Conservation (phyloP, 2,329 filamentous ascomycete genomes). For the Sarocladium oryzae region DNA sequence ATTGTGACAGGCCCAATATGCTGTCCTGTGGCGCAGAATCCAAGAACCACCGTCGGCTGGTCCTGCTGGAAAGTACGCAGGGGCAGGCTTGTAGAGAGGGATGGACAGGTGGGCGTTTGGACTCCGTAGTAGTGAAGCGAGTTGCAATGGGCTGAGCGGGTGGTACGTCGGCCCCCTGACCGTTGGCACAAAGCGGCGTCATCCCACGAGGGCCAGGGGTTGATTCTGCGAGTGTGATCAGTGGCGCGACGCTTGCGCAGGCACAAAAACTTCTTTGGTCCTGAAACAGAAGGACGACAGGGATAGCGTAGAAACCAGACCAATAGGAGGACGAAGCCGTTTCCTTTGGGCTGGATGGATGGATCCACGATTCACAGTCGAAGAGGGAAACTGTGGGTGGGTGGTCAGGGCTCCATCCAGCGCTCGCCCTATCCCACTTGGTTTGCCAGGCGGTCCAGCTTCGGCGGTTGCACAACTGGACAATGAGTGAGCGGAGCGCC, state of each 20-base stretch:
- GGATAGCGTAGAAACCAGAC: background rate
- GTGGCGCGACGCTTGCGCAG: constrained; percentile 7
- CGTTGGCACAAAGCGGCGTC: background rate
- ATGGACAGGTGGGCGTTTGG: background rate
- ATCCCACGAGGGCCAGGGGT: background rate
- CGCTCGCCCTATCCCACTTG: background rate
- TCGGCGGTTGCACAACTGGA: background rate
- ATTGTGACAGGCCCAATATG: background rate
- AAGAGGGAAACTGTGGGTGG: background rate
- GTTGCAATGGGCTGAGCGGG: background rate
- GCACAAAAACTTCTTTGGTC: background rate
- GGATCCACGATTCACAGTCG: background rate
- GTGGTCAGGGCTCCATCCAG: background rate
- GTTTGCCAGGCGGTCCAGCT: background rate
- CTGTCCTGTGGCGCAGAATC: background rate
- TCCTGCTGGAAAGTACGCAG: background rate
- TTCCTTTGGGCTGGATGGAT: constrained; percentile 5
- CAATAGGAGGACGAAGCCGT: background rate
- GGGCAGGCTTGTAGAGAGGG: background rate
- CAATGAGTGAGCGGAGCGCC: background rate
- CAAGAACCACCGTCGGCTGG: background rate
- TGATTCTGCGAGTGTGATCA: background rate
- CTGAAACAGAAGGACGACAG: constrained; percentile 9
- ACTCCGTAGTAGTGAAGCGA: too few species aligned
- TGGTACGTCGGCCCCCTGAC: background rate